Evolutionary conservation across 2,329 filamentous ascomycete genomes (phyloP).

Genomic region (Amesomyces nigricolor): DNA sequence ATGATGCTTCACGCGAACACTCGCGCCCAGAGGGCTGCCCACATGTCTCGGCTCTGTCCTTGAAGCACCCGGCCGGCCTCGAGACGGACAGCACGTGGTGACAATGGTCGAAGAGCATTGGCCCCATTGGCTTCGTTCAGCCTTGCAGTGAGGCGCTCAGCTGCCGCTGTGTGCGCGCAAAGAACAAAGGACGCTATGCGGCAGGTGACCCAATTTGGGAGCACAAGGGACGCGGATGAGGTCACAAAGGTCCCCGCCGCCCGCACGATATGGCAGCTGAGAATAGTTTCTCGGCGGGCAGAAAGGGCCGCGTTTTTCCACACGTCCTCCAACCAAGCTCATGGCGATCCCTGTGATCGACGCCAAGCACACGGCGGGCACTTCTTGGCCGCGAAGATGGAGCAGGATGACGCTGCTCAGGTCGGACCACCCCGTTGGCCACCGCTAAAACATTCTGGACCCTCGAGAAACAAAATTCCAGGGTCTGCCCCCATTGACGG

Average conservation of each 20-base stretch:
- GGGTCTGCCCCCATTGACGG: not conserved
- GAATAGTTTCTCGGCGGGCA: not conserved
- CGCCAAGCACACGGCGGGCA: not conserved
- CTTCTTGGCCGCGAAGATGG: not conserved
- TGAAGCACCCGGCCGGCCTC: conserved; percentile 1
- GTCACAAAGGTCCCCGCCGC: not conserved
- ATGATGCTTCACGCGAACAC: not conserved
- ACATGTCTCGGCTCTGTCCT: conserved; percentile 16
- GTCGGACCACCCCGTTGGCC: conserved; percentile 12
- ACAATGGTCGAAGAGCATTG: conserved; percentile 23
- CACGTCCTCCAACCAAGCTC: too few relatives aligned
- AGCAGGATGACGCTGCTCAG: not conserved
- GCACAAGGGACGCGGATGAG: too few relatives aligned
- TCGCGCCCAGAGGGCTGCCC: conserved; percentile 10
- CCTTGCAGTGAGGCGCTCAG: conserved; percentile 7
- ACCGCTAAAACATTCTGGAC: conserved; percentile 4
- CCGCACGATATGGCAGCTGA: too few relatives aligned
- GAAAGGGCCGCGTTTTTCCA: too few relatives aligned
- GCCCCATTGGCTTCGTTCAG: conserved; percentile 10
- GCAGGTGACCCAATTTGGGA: not conserved
- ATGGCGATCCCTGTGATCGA: not conserved
- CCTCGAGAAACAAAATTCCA: not conserved
- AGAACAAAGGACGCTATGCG: not conserved
- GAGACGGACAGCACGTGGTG: conserved; percentile 23
- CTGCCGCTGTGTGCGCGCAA: not conserved